Evolutionary conservation across 257 asterid species (phyloP).

Genomic region (Solanum habrochaites): DNA sequence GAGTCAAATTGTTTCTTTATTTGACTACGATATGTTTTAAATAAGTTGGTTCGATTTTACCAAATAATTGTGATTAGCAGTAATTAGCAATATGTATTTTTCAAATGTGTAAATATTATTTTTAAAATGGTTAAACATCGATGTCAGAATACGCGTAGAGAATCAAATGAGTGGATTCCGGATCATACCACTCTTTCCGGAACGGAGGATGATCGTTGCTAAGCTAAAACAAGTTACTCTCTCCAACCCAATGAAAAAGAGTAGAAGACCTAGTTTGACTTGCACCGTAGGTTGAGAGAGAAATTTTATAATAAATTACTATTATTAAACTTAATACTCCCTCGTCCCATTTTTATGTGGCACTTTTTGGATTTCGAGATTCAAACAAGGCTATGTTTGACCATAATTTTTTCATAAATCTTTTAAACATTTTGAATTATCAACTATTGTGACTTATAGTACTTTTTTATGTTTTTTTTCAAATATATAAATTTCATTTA

Average conservation of each 20-base stretch:
- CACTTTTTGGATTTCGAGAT: too few species aligned
- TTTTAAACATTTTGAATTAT: too few species aligned
- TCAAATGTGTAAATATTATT: not conserved
- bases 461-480: too few species aligned
- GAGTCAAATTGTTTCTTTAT: not conserved
- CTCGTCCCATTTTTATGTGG: too few species aligned
- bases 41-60: not conserved
- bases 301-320: not conserved
- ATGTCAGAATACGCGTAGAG: not conserved
- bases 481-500: too few species aligned
- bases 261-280: not conserved
- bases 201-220: not conserved
- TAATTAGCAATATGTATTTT: not conserved
- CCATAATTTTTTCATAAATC: too few species aligned
- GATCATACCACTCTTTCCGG: not conserved
- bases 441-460: too few species aligned
- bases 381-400: too few species aligned
- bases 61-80: not conserved
- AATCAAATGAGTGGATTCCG: not conserved
- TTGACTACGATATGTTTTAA: not conserved
- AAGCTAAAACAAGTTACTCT: not conserved
- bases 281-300: not conserved
- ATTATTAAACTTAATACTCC: not conserved
- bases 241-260: not conserved
- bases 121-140: not conserved